Base-by-base conservation (phyloP, 2,329 filamentous ascomycete species). In the Stenocarpella maydis region DNA sequence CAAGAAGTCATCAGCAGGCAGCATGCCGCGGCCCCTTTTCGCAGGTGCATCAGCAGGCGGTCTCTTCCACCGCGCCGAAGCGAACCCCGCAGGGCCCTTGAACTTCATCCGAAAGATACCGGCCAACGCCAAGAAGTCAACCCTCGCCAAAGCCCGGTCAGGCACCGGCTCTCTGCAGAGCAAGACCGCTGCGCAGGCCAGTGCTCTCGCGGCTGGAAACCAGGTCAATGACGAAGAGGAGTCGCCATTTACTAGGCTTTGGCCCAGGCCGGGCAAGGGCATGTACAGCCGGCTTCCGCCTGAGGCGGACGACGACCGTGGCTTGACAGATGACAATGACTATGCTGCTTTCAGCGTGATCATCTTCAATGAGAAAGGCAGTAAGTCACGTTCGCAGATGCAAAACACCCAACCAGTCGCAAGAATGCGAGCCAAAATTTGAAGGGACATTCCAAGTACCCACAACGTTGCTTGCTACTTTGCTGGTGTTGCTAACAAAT, bases 41-140 rank as follows among this genome's bases (percentile, higher is more conserved):
- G 34, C 70, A 53, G 39, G 77, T 15, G 65, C 72, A 24, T 71
- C 55, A 19, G 65, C 71, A 17, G 66, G 70, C 2, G 68, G 78
- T 17, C 68, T 71, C 50, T 78, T 80, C 65, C 64, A 77, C 2
- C 77, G 79, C 31, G 74, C 77, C 17, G 80, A 82, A 54, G 73
- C 78, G 4, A 80, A 80, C 63, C 76, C 78, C 1, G 76, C 74
- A 24, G 79, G 76, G 6, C 75, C 78, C 28, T 78, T 81, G 19
- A 80, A 81, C 52, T 84, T 80, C 63, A 78, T 82, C 45, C 77
- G 80, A 70, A 82, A 81, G 72, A 75, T 80, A 19, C 71, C 69
- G 39, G 67, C 69, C 37, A 64, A 61, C 53, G 66, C 76, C 69
- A 61, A 73, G 69, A 69, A 72, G 71, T 68, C 71, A 54, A 58